Conservation (phyloP, 306 rosid genomes). For the Prunus campanulata region DNA sequence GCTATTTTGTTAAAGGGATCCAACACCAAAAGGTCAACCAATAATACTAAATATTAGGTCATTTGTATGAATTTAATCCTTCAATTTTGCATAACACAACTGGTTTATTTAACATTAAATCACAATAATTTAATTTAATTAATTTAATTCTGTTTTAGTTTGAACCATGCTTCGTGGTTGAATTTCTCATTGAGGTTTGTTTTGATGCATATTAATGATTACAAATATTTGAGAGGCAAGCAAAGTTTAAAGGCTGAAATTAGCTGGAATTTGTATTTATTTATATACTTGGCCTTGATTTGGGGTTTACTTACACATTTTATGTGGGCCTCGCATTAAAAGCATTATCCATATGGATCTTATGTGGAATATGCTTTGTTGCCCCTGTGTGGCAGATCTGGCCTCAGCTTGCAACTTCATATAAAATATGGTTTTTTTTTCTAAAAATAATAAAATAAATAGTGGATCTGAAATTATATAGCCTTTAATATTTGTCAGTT, state of each 20-base stretch:
- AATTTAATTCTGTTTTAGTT: background rate
- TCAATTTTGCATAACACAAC: background rate
- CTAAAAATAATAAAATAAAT: no score
- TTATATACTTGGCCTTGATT: background rate
- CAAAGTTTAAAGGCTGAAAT: background rate
- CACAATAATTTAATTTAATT: no score
- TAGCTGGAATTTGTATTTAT: slow-evolving; percentile 5
- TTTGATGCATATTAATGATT: background rate
- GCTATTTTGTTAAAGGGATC: slow-evolving; percentile 19
- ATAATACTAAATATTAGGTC: slow-evolving; percentile 14
- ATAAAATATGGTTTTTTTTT: background rate
- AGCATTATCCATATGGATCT: slow-evolving; percentile 1
- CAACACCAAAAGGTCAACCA: slow-evolving; percentile 28
- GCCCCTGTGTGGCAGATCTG: slow-evolving; percentile 2
- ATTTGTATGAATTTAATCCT: background rate
- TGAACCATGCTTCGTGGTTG: background rate
- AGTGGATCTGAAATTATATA: background rate
- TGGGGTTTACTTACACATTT: background rate
- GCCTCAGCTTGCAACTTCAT: background rate
- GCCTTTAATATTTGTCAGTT: background rate
- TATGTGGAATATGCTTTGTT: slow-evolving; percentile 11
- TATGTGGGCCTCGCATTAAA: slow-evolving; percentile 3
- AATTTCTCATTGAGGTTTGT: background rate
- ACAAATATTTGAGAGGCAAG: background rate
- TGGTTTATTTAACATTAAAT: background rate